Percentiles rank a stretch among this genome's conserved stretches.
Conservation (phyloP, 306 rosid genomes). For the Dryas alaskensis region DNA sequence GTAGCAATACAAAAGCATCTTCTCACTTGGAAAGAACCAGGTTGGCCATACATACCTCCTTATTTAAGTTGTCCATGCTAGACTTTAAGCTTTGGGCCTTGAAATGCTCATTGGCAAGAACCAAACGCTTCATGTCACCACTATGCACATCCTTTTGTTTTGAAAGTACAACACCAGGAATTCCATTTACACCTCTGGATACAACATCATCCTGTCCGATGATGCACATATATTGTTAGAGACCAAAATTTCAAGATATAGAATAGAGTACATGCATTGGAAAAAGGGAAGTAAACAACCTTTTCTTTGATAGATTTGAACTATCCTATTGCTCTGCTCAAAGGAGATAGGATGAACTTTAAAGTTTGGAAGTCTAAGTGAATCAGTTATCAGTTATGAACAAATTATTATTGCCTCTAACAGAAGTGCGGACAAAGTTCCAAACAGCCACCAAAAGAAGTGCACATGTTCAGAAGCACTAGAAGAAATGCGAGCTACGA, state of each 20-base stretch:
- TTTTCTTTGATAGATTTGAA: not conserved
- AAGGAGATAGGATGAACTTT: not conserved
- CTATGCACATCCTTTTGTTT: conserved; percentile 42
- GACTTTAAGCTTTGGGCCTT: conserved; percentile 57
- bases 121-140: conserved; percentile 48
- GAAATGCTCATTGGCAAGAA: conserved; percentile 42
- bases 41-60: conserved; percentile 53
- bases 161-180: conserved; percentile 30
- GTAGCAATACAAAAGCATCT: conserved; percentile 8
- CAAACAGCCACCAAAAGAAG: not conserved
- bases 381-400: not conserved
- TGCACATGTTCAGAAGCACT: not conserved
- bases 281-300: conserved; percentile 11
- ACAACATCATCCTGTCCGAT: conserved; percentile 52
- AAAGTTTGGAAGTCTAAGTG: not conserved
- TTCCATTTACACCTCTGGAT: conserved; percentile 37
- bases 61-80: conserved; percentile 69
- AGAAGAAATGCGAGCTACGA: not conserved
- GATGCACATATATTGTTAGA: conserved; percentile 25
- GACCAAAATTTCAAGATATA: conserved; percentile 17
- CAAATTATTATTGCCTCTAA: not conserved
- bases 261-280: conserved; percentile 13
- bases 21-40: conserved; percentile 3
- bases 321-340: not conserved
- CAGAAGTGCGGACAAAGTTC: not conserved